A percentile compares a stretch with the other conserved stretches of the same genome.
Evolutionary conservation across 345 rosid genomes (phyloP).

Genomic region (Iberis pinnata): DNA sequence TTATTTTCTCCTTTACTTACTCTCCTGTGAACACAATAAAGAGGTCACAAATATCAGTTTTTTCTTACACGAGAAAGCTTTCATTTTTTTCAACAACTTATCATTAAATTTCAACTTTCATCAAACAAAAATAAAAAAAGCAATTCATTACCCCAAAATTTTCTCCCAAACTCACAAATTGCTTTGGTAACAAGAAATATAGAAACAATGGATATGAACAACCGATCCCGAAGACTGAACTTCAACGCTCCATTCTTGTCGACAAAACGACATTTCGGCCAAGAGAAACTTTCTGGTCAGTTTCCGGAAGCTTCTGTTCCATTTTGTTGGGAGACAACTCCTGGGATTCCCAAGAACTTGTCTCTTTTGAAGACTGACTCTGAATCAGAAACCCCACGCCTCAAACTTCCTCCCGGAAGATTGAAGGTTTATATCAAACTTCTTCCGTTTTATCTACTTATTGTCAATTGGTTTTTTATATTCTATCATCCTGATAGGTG

Average conservation of each 20-base stretch:
- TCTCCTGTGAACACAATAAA: slow-evolving; percentile 43
- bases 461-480: slow-evolving; percentile 8
- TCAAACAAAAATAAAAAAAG: background rate
- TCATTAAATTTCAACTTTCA: slow-evolving; percentile 23
- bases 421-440: slow-evolving; percentile 26
- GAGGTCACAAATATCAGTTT: slow-evolving; percentile 31
- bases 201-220: slow-evolving; percentile 31
- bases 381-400: slow-evolving; percentile 53
- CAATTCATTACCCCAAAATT: slow-evolving; percentile 17
- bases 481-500: slow-evolving; percentile 10
- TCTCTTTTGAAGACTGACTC: slow-evolving; percentile 17
- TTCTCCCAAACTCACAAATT: slow-evolving; percentile 6
- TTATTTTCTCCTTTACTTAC: background rate
- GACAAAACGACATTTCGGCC: slow-evolving; percentile 39
- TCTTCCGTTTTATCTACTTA: background rate
- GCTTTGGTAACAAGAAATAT: slow-evolving; percentile 6
- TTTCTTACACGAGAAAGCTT: slow-evolving; percentile 48
- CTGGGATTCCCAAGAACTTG: slow-evolving; percentile 59
- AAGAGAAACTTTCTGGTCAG: slow-evolving; percentile 25
- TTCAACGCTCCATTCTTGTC: slow-evolving; percentile 70
- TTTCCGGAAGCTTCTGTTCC: slow-evolving; percentile 42
- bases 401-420: slow-evolving; percentile 58
- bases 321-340: slow-evolving; percentile 79
- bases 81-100: slow-evolving; percentile 31
- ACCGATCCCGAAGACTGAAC: slow-evolving; percentile 48